These are phyloP conservation scores for Kernera saxatilis DNA, from an alignment of 345 rosid genomes.

Conservation along the genomic window DNA sequence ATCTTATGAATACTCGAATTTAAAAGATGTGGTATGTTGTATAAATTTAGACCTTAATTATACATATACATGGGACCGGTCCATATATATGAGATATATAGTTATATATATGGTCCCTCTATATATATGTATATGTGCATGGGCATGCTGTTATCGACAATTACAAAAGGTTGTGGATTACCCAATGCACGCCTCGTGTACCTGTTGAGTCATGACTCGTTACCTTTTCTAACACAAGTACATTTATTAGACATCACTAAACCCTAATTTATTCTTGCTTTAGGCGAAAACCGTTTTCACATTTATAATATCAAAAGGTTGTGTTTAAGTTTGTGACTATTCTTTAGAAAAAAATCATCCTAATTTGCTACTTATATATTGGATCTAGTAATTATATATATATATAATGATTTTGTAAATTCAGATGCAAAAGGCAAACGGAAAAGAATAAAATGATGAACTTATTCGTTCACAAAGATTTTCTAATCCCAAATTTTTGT, in stretches of 20 bases:
- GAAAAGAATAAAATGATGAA: background rate
- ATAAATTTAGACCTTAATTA: background rate
- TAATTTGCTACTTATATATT: too few relatives aligned
- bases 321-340: background rate
- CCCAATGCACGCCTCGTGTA: conserved; percentile 24
- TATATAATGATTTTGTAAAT: background rate
- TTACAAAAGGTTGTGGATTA: conserved; percentile 20
- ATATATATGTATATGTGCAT: conserved; percentile 1
- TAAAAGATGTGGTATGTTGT: background rate
- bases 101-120: background rate
- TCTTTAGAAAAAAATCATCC: too few relatives aligned
- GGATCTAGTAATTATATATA: background rate
- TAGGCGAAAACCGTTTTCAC: background rate
- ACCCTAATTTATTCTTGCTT: conserved; percentile 1
- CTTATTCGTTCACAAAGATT: too few relatives aligned
- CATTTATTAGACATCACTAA: conserved; percentile 20
- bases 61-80: background rate
- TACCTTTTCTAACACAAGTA: conserved; percentile 10
- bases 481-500: too few relatives aligned
- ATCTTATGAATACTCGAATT: background rate
- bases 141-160: conserved; percentile 31
- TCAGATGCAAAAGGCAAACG: background rate
- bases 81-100: background rate
- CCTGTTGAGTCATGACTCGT: conserved; percentile 7
- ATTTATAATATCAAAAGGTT: background rate